Evolutionary conservation across 163 green algal genomes (phyloP).

Genomic region (Coccomyxa subellipsoidea): DNA sequence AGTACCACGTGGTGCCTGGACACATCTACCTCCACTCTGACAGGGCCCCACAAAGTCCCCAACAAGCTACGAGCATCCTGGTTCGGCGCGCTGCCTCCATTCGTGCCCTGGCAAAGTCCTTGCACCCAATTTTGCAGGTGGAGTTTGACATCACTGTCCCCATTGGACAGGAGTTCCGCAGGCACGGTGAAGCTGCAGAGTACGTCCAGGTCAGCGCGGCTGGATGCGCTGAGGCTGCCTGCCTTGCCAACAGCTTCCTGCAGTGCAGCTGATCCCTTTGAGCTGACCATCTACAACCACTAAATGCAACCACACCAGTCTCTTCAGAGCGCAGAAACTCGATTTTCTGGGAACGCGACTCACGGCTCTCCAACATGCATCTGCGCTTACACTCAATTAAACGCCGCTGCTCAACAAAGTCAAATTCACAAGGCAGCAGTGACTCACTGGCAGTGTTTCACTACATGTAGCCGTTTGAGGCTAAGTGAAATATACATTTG

Average conservation of each 20-base stretch:
- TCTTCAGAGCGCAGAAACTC: too few species aligned
- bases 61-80: not conserved
- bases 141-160: not conserved
- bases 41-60: not conserved
- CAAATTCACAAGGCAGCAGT: too few species aligned
- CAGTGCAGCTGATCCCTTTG: too few species aligned
- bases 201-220: not conserved
- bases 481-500: too few species aligned
- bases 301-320: too few species aligned
- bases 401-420: too few species aligned
- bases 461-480: too few species aligned
- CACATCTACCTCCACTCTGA: not conserved
- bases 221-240: not conserved
- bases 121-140: not conserved
- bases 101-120: not conserved
- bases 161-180: not conserved
- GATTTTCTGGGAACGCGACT: too few species aligned
- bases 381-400: too few species aligned
- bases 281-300: too few species aligned
- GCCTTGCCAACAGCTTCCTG: not conserved
- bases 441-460: too few species aligned
- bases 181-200: not conserved
- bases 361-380: too few species aligned
- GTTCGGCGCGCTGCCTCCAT: not conserved
- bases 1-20: not conserved